Conservation (phyloP, 768 basidiomycete genomes). For the Dentipellis sp. region DNA sequence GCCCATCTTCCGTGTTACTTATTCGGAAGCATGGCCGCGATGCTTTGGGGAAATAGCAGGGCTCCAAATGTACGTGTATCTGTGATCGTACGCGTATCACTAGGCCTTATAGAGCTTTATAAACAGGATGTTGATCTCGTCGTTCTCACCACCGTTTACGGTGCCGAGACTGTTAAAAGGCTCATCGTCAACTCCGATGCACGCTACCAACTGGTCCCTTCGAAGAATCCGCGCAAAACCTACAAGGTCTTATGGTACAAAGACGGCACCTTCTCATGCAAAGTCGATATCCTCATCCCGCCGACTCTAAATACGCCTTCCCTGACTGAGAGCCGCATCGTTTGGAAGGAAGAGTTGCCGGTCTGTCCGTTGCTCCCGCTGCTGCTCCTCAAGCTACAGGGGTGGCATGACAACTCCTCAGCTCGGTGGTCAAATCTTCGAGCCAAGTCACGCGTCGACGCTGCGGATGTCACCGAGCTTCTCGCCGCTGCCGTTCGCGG, state of each 20-base stretch:
- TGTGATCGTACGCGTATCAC: not conserved
- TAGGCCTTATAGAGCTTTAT: not conserved
- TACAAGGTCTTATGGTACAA: conserved; percentile 27
- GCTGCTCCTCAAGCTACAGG: conserved; percentile 25
- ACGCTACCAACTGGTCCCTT: conserved; percentile 29
- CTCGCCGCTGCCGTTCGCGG: conserved; percentile 23
- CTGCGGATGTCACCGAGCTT: conserved; percentile 31
- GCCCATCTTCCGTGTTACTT: conserved; percentile 14
- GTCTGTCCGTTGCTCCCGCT: conserved; percentile 22
- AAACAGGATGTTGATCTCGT: conserved; percentile 39
- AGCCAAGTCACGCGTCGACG: conserved; percentile 31
- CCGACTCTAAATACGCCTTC: conserved; percentile 20
- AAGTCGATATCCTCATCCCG: conserved; percentile 25
- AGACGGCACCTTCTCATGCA: conserved; percentile 13
- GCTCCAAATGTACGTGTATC: conserved; percentile 13
- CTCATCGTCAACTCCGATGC: conserved; percentile 23
- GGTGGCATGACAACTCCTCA: conserved; percentile 21
- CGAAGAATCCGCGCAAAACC: conserved; percentile 28
- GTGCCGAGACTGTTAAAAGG: conserved; percentile 31
- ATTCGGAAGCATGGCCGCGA: conserved; percentile 18
- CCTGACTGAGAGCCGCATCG: conserved; percentile 10
- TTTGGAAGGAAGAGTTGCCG: conserved; percentile 13
- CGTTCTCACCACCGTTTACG: conserved; percentile 25
- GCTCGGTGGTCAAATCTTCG: conserved; percentile 24
- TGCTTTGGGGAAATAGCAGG: conserved; percentile 15